Base-by-base conservation (phyloP, 805 yeast genomes). In the Yarrowia phangngaensis region DNA sequence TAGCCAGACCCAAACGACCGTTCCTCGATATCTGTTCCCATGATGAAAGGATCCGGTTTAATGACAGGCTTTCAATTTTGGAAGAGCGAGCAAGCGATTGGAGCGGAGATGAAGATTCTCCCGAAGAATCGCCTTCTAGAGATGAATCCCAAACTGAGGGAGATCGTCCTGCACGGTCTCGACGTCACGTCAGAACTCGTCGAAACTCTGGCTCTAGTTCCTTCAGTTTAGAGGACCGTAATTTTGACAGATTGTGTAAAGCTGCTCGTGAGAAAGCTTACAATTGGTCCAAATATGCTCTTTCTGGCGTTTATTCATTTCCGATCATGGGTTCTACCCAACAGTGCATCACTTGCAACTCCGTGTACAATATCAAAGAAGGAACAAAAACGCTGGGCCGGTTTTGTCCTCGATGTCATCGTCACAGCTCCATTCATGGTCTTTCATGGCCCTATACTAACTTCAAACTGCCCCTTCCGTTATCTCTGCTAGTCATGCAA, bases 331-430 rank as follows among this genome's bases (percentile, higher is more conserved):
- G 45, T 13, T 23, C 19, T 1, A 19, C 45, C 8, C 45, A 38
- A n/a, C 17, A 17, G 5, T 38, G 45, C 8, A 15, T 8, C 9
- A 19, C 32, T 6, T 38, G 45, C 8, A 4, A 13, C 6, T 38
- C 45, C 0, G 19, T 38, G 17, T 38, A 38, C 32, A 27, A 27
- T n/a, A 17, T 19, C 19, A 13, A 16, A 1, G 45, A 38, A 6
- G 36, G 50, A 4, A 52, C 51, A 12, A 52, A 52, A 22, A 47
- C 54, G 11, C 34, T 35, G 3, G 43, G 59, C 6, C 40, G 49
- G 17, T 52, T 52, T 27, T 64, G 67, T 40, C 57, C 61, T 4
- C 51, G 66, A 26, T 64, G 67, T 29, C 59, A 61, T 24, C 55
- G 67, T 15, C 67, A 64, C 33, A 60, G 60, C 4, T 51, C 53